Evolutionary conservation across 768 basidiomycete species (phyloP).

Genomic region (Infundibulicybe gibba): DNA sequence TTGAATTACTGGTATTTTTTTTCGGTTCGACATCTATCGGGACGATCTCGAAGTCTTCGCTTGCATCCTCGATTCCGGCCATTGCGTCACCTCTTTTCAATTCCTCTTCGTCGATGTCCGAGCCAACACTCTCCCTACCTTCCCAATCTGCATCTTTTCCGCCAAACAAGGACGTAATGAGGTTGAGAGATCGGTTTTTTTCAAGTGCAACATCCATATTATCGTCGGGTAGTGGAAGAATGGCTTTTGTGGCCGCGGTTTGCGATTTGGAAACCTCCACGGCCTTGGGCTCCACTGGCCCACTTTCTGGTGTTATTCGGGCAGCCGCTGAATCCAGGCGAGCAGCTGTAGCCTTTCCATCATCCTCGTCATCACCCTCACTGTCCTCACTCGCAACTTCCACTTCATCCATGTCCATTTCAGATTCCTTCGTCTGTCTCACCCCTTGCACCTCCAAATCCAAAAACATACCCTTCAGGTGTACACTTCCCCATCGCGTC

Average conservation of each 20-base stretch:
- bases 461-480: slow-evolving; percentile 68
- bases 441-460: slow-evolving; percentile 33
- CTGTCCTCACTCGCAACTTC: slow-evolving; percentile 10
- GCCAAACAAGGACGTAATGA: slow-evolving; percentile 54
- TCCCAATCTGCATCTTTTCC: slow-evolving; percentile 51
- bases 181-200: slow-evolving; percentile 39
- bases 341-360: not conserved
- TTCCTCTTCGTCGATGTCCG: slow-evolving; percentile 48
- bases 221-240: slow-evolving; percentile 6
- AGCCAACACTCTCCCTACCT: slow-evolving; percentile 53
- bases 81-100: slow-evolving; percentile 18
- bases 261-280: not conserved
- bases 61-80: slow-evolving; percentile 19
- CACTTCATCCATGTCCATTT: slow-evolving; percentile 9
- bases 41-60: slow-evolving; percentile 29
- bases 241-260: slow-evolving; percentile 1
- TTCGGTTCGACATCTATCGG: slow-evolving; percentile 18
- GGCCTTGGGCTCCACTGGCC: not conserved
- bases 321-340: not conserved
- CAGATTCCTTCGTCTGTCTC: slow-evolving; percentile 9
- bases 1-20: not conserved
- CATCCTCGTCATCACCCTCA: slow-evolving; percentile 13
- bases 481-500: slow-evolving; percentile 62
- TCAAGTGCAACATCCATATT: slow-evolving; percentile 35
- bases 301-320: too few relatives aligned